These are phyloP conservation scores for Eucalyptus tenuipes DNA, from an alignment of 345 rosid species.

Conservation along the genomic window DNA sequence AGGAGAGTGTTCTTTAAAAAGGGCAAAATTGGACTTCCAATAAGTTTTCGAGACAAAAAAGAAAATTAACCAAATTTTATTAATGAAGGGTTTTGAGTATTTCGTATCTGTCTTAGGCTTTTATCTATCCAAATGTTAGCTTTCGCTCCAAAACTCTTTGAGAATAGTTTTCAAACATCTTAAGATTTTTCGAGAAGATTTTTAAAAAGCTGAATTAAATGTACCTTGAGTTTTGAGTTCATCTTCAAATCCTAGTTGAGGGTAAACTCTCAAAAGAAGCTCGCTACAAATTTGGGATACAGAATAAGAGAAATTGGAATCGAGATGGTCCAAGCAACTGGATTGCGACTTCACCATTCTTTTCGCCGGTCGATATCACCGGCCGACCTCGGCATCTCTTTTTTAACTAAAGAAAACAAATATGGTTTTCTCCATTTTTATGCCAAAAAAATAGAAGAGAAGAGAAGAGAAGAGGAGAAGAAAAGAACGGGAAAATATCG, in stretches of 20 bases:
- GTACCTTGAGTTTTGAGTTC: background rate
- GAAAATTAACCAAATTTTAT: background rate
- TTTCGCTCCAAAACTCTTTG: too few species aligned
- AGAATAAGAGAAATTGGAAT: slow-evolving; percentile 13
- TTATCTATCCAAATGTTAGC: background rate
- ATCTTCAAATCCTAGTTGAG: slow-evolving; percentile 26
- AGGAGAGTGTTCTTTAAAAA: background rate
- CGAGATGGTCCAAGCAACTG: slow-evolving; percentile 57
- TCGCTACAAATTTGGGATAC: slow-evolving; percentile 46
- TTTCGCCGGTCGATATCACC: background rate
- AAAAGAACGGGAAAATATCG: background rate
- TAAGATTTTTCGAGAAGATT: too few species aligned
- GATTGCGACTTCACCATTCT: slow-evolving; percentile 43
- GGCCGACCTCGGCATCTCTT: background rate
- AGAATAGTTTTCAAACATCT: too few species aligned
- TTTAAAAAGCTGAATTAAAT: too few species aligned
- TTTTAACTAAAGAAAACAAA: background rate
- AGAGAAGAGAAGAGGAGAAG: background rate
- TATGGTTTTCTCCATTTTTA: background rate
- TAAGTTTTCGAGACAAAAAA: background rate
- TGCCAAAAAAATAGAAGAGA: background rate
- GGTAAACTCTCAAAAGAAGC: slow-evolving; percentile 55
- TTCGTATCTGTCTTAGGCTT: background rate
- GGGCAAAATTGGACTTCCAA: background rate
- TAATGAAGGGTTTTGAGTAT: too few species aligned